Evolutionary conservation across 2,329 filamentous ascomycete species (phyloP).

Genomic region (Arthrinium puccinioides): DNA sequence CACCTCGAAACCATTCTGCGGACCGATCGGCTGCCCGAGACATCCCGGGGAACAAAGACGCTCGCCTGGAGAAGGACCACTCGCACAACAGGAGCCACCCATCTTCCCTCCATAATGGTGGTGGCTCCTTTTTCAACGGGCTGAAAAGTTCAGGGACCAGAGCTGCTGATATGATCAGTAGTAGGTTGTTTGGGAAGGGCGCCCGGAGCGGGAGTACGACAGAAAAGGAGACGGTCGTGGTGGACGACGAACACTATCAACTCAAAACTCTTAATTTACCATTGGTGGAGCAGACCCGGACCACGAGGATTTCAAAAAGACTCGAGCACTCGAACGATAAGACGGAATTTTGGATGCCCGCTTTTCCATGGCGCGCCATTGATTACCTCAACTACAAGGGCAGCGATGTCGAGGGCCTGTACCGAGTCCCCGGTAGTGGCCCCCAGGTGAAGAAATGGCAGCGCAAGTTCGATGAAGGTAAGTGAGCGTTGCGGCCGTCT

Average conservation of each 20-base stretch:
- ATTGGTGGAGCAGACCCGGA: slow-evolving; percentile 80
- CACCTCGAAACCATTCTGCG: slow-evolving; percentile 62
- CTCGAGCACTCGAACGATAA: slow-evolving; percentile 86
- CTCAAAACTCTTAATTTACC: slow-evolving; percentile 81
- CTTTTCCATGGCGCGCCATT: slow-evolving; percentile 89
- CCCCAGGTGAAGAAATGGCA: slow-evolving; percentile 93
- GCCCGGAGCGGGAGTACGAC: slow-evolving; percentile 63
- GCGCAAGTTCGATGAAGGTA: slow-evolving; percentile 79
- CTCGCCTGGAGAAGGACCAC: slow-evolving; percentile 33
- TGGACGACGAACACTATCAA: slow-evolving; percentile 78
- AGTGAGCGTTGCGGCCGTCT: slow-evolving; percentile 12
- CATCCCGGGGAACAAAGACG: slow-evolving; percentile 31
- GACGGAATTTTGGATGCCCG: slow-evolving; percentile 98
- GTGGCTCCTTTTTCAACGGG: slow-evolving; percentile 61
- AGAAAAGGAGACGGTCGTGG: slow-evolving; percentile 55
- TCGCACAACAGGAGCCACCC: slow-evolving; percentile 36
- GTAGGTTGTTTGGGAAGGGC: slow-evolving; percentile 75
- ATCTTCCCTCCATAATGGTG: slow-evolving; percentile 53
- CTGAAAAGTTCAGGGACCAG: slow-evolving; percentile 65
- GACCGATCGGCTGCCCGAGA: slow-evolving; percentile 52
- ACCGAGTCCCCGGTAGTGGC: slow-evolving; percentile 84
- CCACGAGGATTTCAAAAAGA: slow-evolving; percentile 83
- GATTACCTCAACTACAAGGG: slow-evolving; percentile 95
- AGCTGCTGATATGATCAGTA: slow-evolving; percentile 74
- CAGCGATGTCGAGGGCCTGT: slow-evolving; percentile 87